phyloP scores from a whole-genome alignment of 768 basidiomycete species.

The Boletus sensibilis region DNA sequence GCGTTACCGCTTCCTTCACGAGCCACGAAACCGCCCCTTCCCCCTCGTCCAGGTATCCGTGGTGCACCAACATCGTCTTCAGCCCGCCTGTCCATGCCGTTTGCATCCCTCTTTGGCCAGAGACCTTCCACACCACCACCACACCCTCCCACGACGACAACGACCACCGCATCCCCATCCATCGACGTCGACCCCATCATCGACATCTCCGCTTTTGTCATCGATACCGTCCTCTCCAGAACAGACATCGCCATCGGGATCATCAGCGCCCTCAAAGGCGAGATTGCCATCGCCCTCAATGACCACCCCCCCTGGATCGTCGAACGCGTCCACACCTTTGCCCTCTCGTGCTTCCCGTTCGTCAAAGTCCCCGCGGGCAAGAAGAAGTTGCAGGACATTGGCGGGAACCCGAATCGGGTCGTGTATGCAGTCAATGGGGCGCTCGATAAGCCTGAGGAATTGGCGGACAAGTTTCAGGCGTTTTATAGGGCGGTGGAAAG shows the following conservation, averaged over 20 bases:
- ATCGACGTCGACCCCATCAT: conserved; percentile 37
- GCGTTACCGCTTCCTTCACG: conserved; percentile 35
- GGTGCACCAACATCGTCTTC: conserved; percentile 21
- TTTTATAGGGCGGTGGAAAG: conserved; percentile 69
- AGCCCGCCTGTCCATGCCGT: conserved; percentile 66
- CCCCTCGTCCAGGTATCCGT: conserved; percentile 33
- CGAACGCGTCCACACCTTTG: conserved; percentile 58
- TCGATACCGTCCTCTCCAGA: conserved; percentile 50
- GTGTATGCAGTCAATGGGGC: conserved; percentile 42
- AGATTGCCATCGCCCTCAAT: conserved; percentile 50
- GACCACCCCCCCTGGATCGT: conserved; percentile 56
- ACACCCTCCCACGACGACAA: conserved; percentile 23
- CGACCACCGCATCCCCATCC: conserved; percentile 26
- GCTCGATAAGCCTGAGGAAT: conserved; percentile 50
- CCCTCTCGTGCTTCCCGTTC: conserved; percentile 57
- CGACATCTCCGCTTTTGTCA: conserved; percentile 62
- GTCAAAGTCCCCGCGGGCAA: conserved; percentile 37
- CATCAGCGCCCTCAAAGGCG: conserved; percentile 50
- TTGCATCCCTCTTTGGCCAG: conserved; percentile 75
- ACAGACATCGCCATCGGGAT: conserved; percentile 55
- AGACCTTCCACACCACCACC: conserved; percentile 33
- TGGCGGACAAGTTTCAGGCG: conserved; percentile 58
- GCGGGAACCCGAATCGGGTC: conserved; percentile 20
- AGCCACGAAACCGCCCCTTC: conserved; percentile 51
- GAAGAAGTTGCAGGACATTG: conserved; percentile 34